Evolutionary conservation across 192 early-diverging fungal genomes (phyloP).

Genomic region (Dispira parvispora): DNA sequence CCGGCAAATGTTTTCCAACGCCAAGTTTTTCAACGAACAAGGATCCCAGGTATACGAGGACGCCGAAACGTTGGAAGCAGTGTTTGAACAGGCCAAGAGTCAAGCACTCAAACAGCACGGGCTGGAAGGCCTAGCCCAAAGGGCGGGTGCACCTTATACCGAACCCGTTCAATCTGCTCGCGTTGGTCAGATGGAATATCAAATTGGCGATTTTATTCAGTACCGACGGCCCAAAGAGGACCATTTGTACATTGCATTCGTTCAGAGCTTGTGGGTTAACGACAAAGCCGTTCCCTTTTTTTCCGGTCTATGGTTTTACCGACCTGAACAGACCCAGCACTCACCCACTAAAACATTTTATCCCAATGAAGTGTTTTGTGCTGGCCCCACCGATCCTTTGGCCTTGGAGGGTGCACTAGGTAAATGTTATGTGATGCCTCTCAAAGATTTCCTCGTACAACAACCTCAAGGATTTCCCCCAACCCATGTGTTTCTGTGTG

Average conservation of each 20-base stretch:
- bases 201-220: neutral
- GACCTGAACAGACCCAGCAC: slow-evolving; percentile 10
- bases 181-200: neutral
- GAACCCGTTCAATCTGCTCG: neutral
- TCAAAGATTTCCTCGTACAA: neutral
- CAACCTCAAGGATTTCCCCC: neutral
- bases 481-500: slow-evolving; percentile 4
- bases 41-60: slow-evolving; percentile 85
- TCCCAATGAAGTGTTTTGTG: slow-evolving; percentile 1
- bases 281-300: neutral
- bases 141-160: neutral
- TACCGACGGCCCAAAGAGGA: neutral
- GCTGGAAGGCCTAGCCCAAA: neutral
- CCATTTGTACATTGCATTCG: neutral
- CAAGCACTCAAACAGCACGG: neutral
- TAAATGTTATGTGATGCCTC: slow-evolving; percentile 7
- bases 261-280: neutral
- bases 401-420: neutral
- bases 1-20: slow-evolving; percentile 79
- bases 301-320: slow-evolving; percentile 6
- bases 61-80: slow-evolving; percentile 40
- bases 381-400: neutral
- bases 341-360: neutral
- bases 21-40: slow-evolving; percentile 79
- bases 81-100: slow-evolving; percentile 15